Evolutionary conservation across 257 asterid genomes (phyloP).

Genomic region (Prunella vulgaris): DNA sequence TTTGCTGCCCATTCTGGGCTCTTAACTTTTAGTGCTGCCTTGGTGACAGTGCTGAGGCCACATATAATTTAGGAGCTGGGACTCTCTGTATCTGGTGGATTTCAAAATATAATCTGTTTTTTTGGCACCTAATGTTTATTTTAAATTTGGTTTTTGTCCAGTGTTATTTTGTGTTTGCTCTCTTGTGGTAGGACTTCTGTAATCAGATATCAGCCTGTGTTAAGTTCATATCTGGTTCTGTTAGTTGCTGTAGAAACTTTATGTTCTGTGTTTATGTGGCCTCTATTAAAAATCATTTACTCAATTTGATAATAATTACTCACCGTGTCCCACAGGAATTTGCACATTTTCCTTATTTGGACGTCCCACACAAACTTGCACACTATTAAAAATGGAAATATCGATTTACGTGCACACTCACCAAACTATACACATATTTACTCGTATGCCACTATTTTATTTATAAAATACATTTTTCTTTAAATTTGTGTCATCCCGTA

Average conservation of each 20-base stretch:
- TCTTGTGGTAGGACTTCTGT: neutral
- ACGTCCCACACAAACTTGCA: too few species aligned
- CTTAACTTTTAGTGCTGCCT: neutral
- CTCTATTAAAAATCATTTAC: neutral
- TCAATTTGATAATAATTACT: neutral
- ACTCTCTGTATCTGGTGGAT: conserved; percentile 8
- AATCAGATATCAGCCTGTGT: neutral
- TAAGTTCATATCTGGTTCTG: neutral
- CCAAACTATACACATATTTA: too few species aligned
- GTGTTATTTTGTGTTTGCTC: neutral
- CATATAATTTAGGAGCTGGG: neutral
- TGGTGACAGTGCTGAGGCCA: neutral
- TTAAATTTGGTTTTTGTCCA: neutral
- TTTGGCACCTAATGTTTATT: neutral
- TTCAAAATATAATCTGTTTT: neutral
- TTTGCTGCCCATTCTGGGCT: neutral
- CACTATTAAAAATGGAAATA: too few species aligned
- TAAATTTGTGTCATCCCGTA: too few species aligned
- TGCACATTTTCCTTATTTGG: too few species aligned
- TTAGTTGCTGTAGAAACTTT: neutral
- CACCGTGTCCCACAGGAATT: too few species aligned
- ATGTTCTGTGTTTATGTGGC: neutral
- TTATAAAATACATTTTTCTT: too few species aligned
- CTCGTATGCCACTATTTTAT: too few species aligned
- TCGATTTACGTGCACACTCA: too few species aligned